These are phyloP conservation scores for Forsythia suspensa DNA, from an alignment of 257 asterid genomes.

Conservation along the genomic window DNA sequence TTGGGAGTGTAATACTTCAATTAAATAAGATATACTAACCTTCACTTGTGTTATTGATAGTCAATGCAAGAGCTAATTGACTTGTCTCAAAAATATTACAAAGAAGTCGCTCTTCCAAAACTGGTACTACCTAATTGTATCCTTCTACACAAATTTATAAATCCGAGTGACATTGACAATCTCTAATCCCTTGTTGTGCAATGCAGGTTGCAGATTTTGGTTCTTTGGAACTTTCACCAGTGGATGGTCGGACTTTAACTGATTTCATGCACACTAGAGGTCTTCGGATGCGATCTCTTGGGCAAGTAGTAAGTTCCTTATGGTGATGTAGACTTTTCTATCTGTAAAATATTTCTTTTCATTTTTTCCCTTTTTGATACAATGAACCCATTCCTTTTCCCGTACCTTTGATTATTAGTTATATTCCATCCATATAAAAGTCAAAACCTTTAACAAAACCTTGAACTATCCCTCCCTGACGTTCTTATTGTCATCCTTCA, in stretches of 20 bases:
- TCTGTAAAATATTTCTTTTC: slow-evolving; percentile 4
- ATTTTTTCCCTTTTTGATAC: neutral
- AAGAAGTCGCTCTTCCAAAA: slow-evolving; percentile 91
- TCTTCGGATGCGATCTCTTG: slow-evolving; percentile 97
- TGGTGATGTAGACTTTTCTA: slow-evolving; percentile 13
- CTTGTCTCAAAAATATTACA: slow-evolving; percentile 70
- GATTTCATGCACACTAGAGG: slow-evolving; percentile 99
- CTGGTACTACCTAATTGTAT: slow-evolving; percentile 51
- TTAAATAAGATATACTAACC: slow-evolving; percentile 35
- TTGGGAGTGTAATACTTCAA: slow-evolving; percentile 4
- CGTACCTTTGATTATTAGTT: neutral
- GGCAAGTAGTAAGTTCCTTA: slow-evolving; percentile 79
- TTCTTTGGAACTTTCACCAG: slow-evolving; percentile 97
- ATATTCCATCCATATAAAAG: neutral
- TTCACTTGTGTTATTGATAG: slow-evolving; percentile 42
- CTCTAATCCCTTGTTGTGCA: slow-evolving; percentile 28
- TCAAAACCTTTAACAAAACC: neutral
- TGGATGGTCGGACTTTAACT: slow-evolving; percentile 95
- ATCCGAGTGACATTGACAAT: slow-evolving; percentile 20
- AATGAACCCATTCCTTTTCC: neutral
- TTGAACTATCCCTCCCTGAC: neutral
- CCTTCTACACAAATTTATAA: slow-evolving; percentile 10
- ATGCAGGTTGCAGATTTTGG: slow-evolving; percentile 97
- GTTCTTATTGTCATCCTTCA: neutral
- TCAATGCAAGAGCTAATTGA: slow-evolving; percentile 73